Evolutionary conservation across 2,329 filamentous ascomycete genomes (phyloP), one percentile per base, ranked within the genome.

Genomic region (Colletotrichum acutatum): DNA sequence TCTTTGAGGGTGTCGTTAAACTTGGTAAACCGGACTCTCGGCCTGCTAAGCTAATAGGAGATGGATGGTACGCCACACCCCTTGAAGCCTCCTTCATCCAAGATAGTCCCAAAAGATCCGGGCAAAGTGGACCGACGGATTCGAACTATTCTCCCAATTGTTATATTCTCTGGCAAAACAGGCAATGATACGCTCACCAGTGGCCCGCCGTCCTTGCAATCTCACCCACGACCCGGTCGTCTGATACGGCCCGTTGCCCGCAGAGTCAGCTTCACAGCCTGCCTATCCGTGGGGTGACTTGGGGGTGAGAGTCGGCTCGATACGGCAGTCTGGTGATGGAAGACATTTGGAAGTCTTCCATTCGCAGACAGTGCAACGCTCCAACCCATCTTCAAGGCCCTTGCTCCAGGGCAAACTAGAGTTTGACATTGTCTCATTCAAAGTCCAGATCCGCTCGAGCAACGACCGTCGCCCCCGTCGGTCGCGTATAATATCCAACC

Each of bases 341-440:
- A 70, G 59, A 49, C 59, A 30, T 72, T 56, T 70, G 59, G 70
- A 72, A 72, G 42, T 24, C 8, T 72, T 72, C 70, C 32, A 60
- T 69, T 72, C 70, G 66, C 42, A 64, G 52, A 12, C 24, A 54
- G 30, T 69, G 53, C 58, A 52, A 65, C 66, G 53, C 66, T 61
- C 59, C 59, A 42, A 28, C 57, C n/a, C 46, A 57, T 60, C 49
- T 61, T 56, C 30, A 58, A 68, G 32, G 22, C 37, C 66, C 60
- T 53, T 52, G 56, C 28, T 58, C 46, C 56, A 57, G 37, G 32
- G 59, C 32, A 30, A 72, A 66, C 28, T 22, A 46, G 49, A 65
- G 71, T 61, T 19, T 66, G 67, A 53, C 60, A 66, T 52, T 66
- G 49, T 60, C 60, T 71, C 71, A 26, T 49, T 22, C 30, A 46